phyloP scores from a whole-genome alignment of 306 rosid genomes.

The Cercis canadensis region DNA sequence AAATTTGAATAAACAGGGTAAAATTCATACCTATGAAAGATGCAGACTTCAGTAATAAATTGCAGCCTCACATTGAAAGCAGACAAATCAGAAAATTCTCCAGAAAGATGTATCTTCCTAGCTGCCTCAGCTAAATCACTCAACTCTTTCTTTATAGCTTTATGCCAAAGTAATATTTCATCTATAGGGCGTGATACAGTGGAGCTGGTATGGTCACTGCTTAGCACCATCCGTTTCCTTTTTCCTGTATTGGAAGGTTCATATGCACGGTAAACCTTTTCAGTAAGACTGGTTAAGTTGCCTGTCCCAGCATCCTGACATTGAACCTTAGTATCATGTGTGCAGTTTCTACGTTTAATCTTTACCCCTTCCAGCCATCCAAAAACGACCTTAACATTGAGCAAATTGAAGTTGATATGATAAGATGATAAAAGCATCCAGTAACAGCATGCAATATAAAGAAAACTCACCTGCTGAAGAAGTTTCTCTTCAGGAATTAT shows the following conservation, averaged over 20 bases:
- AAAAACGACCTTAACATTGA: slow-evolving; percentile 38
- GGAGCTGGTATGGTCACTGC: slow-evolving; percentile 25
- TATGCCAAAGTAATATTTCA: slow-evolving; percentile 42
- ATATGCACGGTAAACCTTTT: slow-evolving; percentile 34
- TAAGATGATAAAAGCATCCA: slow-evolving; percentile 11
- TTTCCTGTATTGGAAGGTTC: slow-evolving; percentile 42
- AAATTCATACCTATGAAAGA: slow-evolving; percentile 42
- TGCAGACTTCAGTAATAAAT: slow-evolving; percentile 42
- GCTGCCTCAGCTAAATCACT: slow-evolving; percentile 36
- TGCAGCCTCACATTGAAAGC: slow-evolving; percentile 39
- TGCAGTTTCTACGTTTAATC: slow-evolving; percentile 25
- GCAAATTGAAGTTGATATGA: slow-evolving; percentile 21
- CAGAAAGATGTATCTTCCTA: slow-evolving; percentile 41
- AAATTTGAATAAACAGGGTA: slow-evolving; percentile 5
- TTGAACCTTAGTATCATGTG: slow-evolving; percentile 22
- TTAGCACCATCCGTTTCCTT: slow-evolving; percentile 42
- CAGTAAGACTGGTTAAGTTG: slow-evolving; percentile 4
- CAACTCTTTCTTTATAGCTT: slow-evolving; percentile 38
- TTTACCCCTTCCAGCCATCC: slow-evolving; percentile 41
- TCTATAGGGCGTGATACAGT: slow-evolving; percentile 35
- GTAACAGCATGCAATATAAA: neutral
- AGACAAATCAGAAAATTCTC: slow-evolving; percentile 35
- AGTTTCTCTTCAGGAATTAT: slow-evolving; percentile 44
- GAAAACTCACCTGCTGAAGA: slow-evolving; percentile 36
- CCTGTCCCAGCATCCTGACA: slow-evolving; percentile 34